These are phyloP conservation scores for Ascochyta koolunga DNA, from an alignment of 2,329 filamentous ascomycete genomes.

Conservation along the genomic window DNA sequence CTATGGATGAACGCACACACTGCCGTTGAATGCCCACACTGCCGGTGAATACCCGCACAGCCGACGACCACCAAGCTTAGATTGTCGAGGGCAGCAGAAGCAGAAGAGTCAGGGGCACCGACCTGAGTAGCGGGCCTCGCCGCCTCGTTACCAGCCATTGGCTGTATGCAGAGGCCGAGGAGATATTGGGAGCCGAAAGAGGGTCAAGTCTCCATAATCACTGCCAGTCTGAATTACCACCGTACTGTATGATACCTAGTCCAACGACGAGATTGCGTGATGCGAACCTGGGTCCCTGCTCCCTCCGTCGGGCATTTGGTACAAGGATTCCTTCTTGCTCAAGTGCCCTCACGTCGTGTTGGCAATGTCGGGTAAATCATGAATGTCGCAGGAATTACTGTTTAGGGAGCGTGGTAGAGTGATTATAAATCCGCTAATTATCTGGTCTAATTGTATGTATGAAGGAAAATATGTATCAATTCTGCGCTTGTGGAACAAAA, in stretches of 20 bases:
- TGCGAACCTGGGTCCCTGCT: slow-evolving; percentile 10
- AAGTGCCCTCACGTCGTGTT: not conserved
- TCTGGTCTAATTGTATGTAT: slow-evolving; percentile 11
- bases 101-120: not conserved
- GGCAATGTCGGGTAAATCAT: not conserved
- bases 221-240: no score
- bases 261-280: slow-evolving; percentile 11
- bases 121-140: slow-evolving; percentile 7
- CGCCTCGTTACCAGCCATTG: slow-evolving; percentile 16
- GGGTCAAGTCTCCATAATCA: slow-evolving; percentile 8
- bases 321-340: no score
- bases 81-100: not conserved
- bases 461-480: no score
- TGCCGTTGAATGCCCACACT: no score
- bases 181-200: slow-evolving; percentile 2
- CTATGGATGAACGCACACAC: no score
- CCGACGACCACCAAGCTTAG: no score
- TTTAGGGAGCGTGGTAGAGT: not conserved
- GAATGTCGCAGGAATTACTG: slow-evolving; percentile 1
- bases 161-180: not conserved
- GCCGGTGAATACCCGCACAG: no score
- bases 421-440: slow-evolving; percentile 1
- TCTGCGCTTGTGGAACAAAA: no score
- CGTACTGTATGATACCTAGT: no score
- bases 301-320: no score